Base-by-base conservation (phyloP, 495 filamentous ascomycete genomes). In the Penicillium salamii region DNA sequence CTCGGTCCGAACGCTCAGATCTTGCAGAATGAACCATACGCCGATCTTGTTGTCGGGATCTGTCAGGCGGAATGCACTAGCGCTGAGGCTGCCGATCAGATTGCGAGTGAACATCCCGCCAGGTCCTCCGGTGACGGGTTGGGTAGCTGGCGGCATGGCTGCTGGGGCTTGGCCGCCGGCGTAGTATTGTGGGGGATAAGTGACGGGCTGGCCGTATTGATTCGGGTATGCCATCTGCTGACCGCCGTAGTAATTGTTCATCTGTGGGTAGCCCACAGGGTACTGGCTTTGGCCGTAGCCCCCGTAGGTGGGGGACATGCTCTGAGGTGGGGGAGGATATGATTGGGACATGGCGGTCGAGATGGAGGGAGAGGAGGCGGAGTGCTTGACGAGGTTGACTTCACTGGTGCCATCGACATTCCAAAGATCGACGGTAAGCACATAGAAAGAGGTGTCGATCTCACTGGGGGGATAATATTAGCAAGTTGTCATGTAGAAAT, bases 1-100 rank as follows among this genome's bases (percentile, higher is more conserved):
- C 65, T 98, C 93, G 7, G 90, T 96, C 38, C 93, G 77, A 20
- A 98, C 91, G 58, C 90, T 95, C 11, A 98, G 71, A 74, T 98
- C 93, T 67, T 97, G 93, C 33, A 97, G 75, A 52, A 98, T 89
- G 55, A 98, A 98, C 93, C 93, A 98, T 38, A 96, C 91, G 8
- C 91, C 91, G 49, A 90, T 85, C 64, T 90, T 88, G 54, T 90
- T 86, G 33, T 88, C 80, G 0, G 85, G 81, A 51, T 98, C 91
- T 0, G 81, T 84, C 43, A 98, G 76, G 39, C 88, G 83, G 66
- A 92, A 95, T 3, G 93, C 93, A 63, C 89, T 95, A 38, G 91
- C 91, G 38, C 88, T 86, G 20, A 96, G 75, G 62, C 90, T 96
- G 13, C 93, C 93, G 50, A 98, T 97, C 36, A 98, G 80, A 61